These are phyloP conservation scores for Ogataea philodendri DNA, from an alignment of 805 yeast species.

Conservation along the genomic window DNA sequence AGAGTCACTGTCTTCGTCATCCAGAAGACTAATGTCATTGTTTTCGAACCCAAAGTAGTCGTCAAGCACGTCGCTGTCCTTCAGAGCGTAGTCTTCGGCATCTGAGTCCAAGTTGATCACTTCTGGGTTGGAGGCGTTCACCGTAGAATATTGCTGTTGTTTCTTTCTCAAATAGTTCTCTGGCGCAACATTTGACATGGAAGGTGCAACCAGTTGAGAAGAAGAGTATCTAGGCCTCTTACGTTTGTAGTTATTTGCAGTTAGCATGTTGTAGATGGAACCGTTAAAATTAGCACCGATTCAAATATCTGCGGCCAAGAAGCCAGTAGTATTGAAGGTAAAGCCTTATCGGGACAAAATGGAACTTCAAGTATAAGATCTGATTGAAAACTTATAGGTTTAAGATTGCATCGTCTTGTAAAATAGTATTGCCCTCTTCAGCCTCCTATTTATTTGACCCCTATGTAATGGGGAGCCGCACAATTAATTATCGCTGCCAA, in stretches of 20 bases:
- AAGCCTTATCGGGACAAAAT: too few relatives aligned
- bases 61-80: slow-evolving; percentile 15
- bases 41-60: slow-evolving; percentile 19
- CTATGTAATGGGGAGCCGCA: slow-evolving; percentile 9
- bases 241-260: slow-evolving; percentile 31
- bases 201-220: slow-evolving; percentile 13
- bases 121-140: slow-evolving; percentile 20
- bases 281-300: too few relatives aligned
- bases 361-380: not conserved
- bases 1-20: slow-evolving; percentile 13
- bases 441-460: slow-evolving; percentile 7
- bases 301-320: too few relatives aligned
- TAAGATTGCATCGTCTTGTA: slow-evolving; percentile 3
- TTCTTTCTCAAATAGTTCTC: slow-evolving; percentile 28
- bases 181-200: slow-evolving; percentile 6
- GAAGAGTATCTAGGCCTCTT: slow-evolving; percentile 39
- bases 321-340: too few relatives aligned
- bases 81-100: slow-evolving; percentile 36
- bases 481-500: slow-evolving; percentile 5
- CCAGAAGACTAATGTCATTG: slow-evolving; percentile 12
- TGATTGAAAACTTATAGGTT: slow-evolving; percentile 1
- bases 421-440: slow-evolving; percentile 12
- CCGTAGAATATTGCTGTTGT: slow-evolving; percentile 21
- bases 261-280: slow-evolving; percentile 20
- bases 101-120: slow-evolving; percentile 42